Base-by-base conservation (phyloP, 345 rosid species). In the Salix udensis region DNA sequence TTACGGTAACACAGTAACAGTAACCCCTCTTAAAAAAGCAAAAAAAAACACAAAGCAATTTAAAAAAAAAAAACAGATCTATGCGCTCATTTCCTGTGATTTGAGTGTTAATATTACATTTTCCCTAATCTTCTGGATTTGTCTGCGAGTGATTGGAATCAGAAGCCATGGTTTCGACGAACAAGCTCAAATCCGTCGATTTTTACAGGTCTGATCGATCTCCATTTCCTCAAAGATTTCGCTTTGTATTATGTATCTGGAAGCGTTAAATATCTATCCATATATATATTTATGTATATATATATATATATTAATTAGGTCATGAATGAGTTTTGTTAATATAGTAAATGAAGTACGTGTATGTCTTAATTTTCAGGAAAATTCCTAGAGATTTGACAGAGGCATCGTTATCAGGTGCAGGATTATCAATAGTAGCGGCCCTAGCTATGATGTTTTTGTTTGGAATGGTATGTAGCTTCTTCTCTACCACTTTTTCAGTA, bases 351-450 rank as follows among this genome's bases (percentile, higher is more conserved):
- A 44, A 44, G 14, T 44, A 13, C 1, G 16, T 55, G 28, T 9
- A 55, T 9, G 68, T 65, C 21, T 65, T 65, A 9, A 30, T 34
- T 15, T 72, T 70, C 94, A 96, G 99, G 92, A 96, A 94, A 89
- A 96, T 94, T 70, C 99, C 99, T 16, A 90, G 99, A 83, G 99
- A 96, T 86, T 90, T 96, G 89, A 96, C 99, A 0, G 98, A 94
- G 86, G 99, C 99, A 50, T 90, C 98, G 53, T 74, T 96, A 42
- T 94, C 98, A 14, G 98, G 99, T 78, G 98, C 98, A 52, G 99
- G 98, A 82, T 82, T 94, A 81, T 96, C 99, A 14, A 88, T 96
- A 39, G 28, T 91, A 78, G 97, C 99, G 13, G 99, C 98, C 14
- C 87, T 96, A 11, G 73, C 87, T 70, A 96, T 96, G 95, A 19